Conservation (phyloP, 805 yeast species). For the Vanderwaltozyma polyspora region DNA sequence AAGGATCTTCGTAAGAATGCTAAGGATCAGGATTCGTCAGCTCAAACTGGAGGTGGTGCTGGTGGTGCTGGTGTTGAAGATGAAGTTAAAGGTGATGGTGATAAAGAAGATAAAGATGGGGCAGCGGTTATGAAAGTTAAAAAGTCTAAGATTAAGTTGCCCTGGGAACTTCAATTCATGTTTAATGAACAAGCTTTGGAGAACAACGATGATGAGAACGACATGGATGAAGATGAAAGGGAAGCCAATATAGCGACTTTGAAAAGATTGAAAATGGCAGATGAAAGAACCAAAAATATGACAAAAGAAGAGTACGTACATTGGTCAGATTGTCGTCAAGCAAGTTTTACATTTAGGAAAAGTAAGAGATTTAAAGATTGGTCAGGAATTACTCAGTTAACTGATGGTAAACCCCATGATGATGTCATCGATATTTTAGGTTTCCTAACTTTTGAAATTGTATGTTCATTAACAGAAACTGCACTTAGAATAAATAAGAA, state of each 20-base stretch:
- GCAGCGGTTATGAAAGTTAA: conserved; percentile 44
- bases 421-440: conserved; percentile 95
- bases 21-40: conserved; percentile 55
- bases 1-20: conserved; percentile 87
- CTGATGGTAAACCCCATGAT: conserved; percentile 88
- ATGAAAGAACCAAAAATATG: conserved; percentile 87
- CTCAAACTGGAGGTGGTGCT: conserved; percentile 42
- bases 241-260: conserved; percentile 84
- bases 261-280: conserved; percentile 82
- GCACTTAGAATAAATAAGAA: conserved; percentile 70
- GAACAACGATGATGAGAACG: conserved; percentile 51
- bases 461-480: conserved; percentile 85
- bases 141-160: conserved; percentile 70
- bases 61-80: conserved; percentile 32
- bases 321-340: conserved; percentile 98
- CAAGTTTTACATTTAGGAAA: conserved; percentile 89
- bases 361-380: conserved; percentile 92
- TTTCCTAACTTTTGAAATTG: conserved; percentile 91
- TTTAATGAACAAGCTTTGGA: conserved; percentile 82
- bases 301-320: conserved; percentile 96
- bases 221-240: conserved; percentile 76
- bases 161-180: conserved; percentile 95
- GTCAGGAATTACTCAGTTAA: conserved; percentile 77
- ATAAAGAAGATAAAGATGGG: conserved; percentile 32
- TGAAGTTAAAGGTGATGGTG: conserved; percentile 20